Evolutionary conservation across 2,329 filamentous ascomycete species (phyloP).

Genomic region (Aspergillus costaricaensis): DNA sequence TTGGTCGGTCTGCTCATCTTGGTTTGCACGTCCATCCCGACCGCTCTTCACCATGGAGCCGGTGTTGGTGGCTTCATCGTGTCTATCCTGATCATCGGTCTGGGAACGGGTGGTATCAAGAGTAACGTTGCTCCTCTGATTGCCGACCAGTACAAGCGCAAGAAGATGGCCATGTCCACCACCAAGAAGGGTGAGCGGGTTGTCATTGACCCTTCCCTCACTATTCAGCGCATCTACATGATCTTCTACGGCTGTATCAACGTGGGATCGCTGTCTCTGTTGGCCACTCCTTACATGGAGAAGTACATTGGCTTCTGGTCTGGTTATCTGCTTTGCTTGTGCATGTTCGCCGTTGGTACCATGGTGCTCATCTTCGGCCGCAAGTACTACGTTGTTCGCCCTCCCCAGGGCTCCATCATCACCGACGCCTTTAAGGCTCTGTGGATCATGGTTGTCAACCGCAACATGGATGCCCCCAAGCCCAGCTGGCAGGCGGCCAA

Average conservation of each 20-base stretch:
- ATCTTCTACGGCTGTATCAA: constrained; percentile 76
- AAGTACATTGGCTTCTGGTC: constrained; percentile 66
- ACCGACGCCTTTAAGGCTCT: constrained; percentile 66
- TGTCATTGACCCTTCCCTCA: constrained; percentile 67
- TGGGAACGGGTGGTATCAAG: constrained; percentile 71
- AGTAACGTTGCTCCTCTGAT: constrained; percentile 63
- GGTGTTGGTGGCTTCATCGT: constrained; percentile 59
- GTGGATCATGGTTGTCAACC: constrained; percentile 55
- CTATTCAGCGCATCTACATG: constrained; percentile 70
- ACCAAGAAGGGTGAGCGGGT: constrained; percentile 55
- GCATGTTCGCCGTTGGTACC: constrained; percentile 65
- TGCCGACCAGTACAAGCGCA: constrained; percentile 66
- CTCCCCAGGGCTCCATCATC: constrained; percentile 64
- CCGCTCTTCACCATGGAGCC: constrained; percentile 51
- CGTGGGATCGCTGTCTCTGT: constrained; percentile 66
- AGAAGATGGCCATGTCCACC: constrained; percentile 53
- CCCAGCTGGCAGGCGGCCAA: constrained; percentile 63
- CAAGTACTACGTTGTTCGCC: constrained; percentile 50
- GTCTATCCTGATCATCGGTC: constrained; percentile 62
- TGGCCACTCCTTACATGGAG: constrained; percentile 70
- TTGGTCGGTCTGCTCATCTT: constrained; percentile 59
- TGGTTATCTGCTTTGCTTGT: constrained; percentile 63
- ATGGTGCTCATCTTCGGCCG: constrained; percentile 53
- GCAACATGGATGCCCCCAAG: constrained; percentile 65
- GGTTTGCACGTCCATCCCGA: constrained; percentile 57